Base-by-base conservation (phyloP, 1,284 basidiomycete species). In the Thelephora terrestris region DNA sequence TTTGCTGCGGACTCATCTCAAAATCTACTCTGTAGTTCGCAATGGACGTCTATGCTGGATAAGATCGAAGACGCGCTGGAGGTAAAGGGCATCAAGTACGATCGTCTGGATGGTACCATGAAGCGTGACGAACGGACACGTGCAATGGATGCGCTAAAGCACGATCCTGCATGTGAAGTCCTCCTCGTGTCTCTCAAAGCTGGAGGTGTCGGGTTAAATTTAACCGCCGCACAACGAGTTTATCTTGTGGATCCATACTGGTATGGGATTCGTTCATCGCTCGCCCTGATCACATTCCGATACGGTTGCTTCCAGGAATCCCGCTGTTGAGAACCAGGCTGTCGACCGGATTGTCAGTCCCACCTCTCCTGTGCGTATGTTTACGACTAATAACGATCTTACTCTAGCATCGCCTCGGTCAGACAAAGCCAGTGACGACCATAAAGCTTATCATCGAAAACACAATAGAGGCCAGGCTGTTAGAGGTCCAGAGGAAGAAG, bases 221-320 rank as follows among this genome's bases (percentile, higher is more conserved):
- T 97, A 47, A 93, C 91, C 1, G 81, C 89, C n/a, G 91, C 91
- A 18, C 86, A 87, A 57, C 79, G 94, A 25, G 91, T 92, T 18
- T 96, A 95, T 64, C 71, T 96, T 39, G 88, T 97, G 78, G 93
- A 97, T 65, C 93, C 93, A 37, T 95, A 94, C 65, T 96, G 92
- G 91, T 86, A 63, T 52, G 75, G 58, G 43, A 47, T 17, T 29
- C n/a, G 29, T 17, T 6, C 17, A 7, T 20, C n/a, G 27, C 32
- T 50, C 34, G 42, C 17, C 7, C 14, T 14, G 17, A 42, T 23
- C 18, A 18, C 39, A 21, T 34, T 24, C 21, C 53, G 17, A 20
- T 37, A 10, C 23, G 25, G 17, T 23, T 44, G 7, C 21, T 35
- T 17, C 4, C 58, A 91, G 89, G 91, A 97, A 97, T 60, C 94